A percentile compares a stretch with the other conserved stretches of the same genome.
Evolutionary conservation across 129 eudicot species (phyloP).

Genomic region (Chrysanthemum makinoi): DNA sequence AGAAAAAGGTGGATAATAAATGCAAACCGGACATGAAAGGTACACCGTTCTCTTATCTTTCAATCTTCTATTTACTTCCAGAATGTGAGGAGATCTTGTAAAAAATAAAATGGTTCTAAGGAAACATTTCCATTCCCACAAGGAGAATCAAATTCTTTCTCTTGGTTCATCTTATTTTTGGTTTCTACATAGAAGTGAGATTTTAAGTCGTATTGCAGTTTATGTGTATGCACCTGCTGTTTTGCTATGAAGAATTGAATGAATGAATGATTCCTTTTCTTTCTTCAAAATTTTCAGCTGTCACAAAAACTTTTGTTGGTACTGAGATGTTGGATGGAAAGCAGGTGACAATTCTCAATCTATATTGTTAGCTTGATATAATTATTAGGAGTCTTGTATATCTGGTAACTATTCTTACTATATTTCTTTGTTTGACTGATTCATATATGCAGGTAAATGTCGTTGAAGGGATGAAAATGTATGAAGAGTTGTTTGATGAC

Average conservation of each 20-base stretch:
- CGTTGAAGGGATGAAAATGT: constrained; percentile 40
- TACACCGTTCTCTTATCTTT: constrained; percentile 13
- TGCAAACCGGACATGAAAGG: constrained; percentile 28
- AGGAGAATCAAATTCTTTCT: too few relatives aligned
- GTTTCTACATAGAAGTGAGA: too few relatives aligned
- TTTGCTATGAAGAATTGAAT: too few relatives aligned
- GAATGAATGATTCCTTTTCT: too few relatives aligned
- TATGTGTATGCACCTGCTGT: too few relatives aligned
- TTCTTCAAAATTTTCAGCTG: too few relatives aligned
- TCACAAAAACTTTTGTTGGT: constrained; percentile 60
- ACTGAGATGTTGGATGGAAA: constrained; percentile 62
- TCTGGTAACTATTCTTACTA: background rate
- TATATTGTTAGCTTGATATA: background rate
- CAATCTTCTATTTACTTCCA: background rate
- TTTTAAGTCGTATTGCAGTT: too few relatives aligned
- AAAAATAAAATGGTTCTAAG: too few relatives aligned
- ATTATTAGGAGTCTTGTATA: constrained; percentile 1
- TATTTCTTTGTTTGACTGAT: background rate
- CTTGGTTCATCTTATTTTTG: too few relatives aligned
- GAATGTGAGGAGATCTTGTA: too few relatives aligned
- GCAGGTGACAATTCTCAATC: constrained; percentile 34
- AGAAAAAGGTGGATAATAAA: constrained; percentile 32
- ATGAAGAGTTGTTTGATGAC: constrained; percentile 52
- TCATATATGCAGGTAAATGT: constrained; percentile 9
- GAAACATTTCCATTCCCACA: too few relatives aligned